Percentiles rank a stretch among this genome's conserved stretches.
These are phyloP conservation scores for Camelina sativa DNA, from an alignment of 345 rosid species.

Conservation along the genomic window DNA sequence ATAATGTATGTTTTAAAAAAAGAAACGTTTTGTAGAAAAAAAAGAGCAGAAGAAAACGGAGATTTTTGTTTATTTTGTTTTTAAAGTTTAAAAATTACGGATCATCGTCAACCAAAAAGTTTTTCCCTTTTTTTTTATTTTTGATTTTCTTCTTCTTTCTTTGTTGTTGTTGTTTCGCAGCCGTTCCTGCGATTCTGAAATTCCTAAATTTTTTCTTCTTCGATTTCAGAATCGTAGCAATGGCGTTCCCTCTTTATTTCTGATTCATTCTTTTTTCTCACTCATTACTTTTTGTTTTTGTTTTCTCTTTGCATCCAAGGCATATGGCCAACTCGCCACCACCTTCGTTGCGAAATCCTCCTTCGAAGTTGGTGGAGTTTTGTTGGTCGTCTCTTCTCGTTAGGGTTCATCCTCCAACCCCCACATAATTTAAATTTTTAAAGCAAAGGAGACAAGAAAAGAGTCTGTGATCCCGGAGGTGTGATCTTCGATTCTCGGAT, in stretches of 20 bases:
- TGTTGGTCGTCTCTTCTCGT: slow-evolving; percentile 39
- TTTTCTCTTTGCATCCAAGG: slow-evolving; percentile 5
- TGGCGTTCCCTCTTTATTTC: slow-evolving; percentile 19
- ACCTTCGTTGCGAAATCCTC: slow-evolving; percentile 23
- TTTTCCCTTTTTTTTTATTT: neutral
- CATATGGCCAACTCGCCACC: slow-evolving; percentile 45
- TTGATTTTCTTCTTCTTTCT: neutral
- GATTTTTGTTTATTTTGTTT: slow-evolving; percentile 4
- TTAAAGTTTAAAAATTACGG: too few species aligned
- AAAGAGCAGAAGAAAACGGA: slow-evolving; percentile 16
- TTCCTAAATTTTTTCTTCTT: slow-evolving; percentile 2
- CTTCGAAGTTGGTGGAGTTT: slow-evolving; percentile 37
- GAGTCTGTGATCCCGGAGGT: slow-evolving; percentile 19
- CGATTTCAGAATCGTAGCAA: slow-evolving; percentile 39
- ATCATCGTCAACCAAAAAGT: too few species aligned
- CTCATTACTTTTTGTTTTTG: neutral
- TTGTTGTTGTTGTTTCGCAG: neutral
- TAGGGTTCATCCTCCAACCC: slow-evolving; percentile 43
- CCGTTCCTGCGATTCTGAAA: slow-evolving; percentile 46
- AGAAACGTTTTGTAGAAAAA: slow-evolving; percentile 35
- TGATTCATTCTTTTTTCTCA: neutral
- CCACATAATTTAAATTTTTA: slow-evolving; percentile 21
- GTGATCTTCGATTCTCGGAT: neutral
- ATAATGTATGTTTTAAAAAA: too few species aligned
- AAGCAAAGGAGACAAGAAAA: neutral